Base-by-base conservation (phyloP, 805 yeast genomes). In the Zygotorulaspora chibaensis region DNA sequence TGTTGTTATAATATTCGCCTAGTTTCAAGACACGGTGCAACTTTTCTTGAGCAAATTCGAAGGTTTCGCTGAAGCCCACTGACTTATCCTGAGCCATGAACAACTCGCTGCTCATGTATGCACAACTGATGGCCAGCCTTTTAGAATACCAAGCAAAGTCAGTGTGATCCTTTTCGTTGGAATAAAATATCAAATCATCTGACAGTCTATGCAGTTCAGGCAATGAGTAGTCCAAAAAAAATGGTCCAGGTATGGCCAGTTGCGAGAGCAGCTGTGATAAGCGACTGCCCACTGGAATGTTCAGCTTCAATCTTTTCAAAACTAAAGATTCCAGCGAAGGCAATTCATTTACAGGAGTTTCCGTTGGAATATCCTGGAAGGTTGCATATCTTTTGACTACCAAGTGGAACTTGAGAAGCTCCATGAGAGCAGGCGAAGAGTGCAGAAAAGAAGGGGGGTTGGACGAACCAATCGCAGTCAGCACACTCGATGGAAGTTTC, bases 61-160 rank as follows among this genome's bases (percentile, higher is more conserved):
- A 61, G 1, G 98, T 90, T 39, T 76, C 76, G 11, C 53, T 46
- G 56, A 70, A 84, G 26, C 68, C 75, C 1, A 61, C 57, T 16
- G 91, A 81, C 17, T 70, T 71, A 63, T 91, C 97, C 54, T 77
- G 83, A 36, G 87, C 70, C 93, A 84, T 84, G 68, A 78, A 87
- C 50, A 87, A 68, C 63, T 91, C 97, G 33, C 84, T 69, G 31
- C 83, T 77, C 2, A 85, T 84, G 63, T 86, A 87, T 2, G 84
- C 75, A 1, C 84, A 73, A 18, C 86, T 76, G 12, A 91, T 61
- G 8, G 85, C 76, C 12, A 84, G 69, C 53, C 99, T 73, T 60
- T 89, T 86, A n/a, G 95, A 72, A 65, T 91, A 91, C 99, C 99
- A 91, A 3, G 87, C 84, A 62, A 85, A 82, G 63, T 88, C 96